Evolutionary conservation across 2,329 filamentous ascomycete genomes (phyloP).

Genomic region (Aspergillus neotritici): DNA sequence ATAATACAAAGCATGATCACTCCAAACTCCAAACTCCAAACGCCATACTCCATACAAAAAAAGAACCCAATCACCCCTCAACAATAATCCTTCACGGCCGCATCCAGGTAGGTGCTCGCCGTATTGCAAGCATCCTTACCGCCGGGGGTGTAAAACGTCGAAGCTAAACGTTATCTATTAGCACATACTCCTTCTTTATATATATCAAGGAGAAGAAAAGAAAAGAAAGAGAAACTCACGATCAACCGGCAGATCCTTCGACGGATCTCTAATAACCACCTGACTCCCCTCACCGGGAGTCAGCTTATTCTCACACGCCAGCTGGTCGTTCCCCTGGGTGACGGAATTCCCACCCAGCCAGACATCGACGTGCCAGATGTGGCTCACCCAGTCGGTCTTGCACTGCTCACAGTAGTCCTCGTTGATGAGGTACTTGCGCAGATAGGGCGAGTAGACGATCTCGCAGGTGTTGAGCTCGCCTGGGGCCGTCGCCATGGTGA

Average conservation of each 20-base stretch:
- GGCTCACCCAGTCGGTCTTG: slow-evolving; percentile 6
- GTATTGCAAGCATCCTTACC: no score
- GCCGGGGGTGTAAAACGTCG: no score
- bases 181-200: no score
- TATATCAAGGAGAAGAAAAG: no score
- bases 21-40: no score
- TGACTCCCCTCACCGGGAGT: slow-evolving; percentile 1
- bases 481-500: slow-evolving; percentile 10
- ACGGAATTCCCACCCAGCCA: slow-evolving; percentile 4
- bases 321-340: neutral
- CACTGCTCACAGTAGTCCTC: slow-evolving; percentile 11
- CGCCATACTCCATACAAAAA: no score
- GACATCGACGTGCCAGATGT: slow-evolving; percentile 10
- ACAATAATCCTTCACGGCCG: no score
- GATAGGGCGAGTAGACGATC: slow-evolving; percentile 10
- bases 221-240: neutral
- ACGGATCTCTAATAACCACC: slow-evolving; percentile 2
- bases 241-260: neutral
- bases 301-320: slow-evolving; percentile 7
- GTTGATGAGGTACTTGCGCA: slow-evolving; percentile 9
- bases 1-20: no score
- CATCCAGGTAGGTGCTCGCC: no score
- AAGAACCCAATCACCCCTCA: no score
- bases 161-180: no score
- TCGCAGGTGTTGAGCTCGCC: slow-evolving; percentile 11